Conservation (phyloP, 805 yeast genomes). For the Suhomyces emberorum region DNA sequence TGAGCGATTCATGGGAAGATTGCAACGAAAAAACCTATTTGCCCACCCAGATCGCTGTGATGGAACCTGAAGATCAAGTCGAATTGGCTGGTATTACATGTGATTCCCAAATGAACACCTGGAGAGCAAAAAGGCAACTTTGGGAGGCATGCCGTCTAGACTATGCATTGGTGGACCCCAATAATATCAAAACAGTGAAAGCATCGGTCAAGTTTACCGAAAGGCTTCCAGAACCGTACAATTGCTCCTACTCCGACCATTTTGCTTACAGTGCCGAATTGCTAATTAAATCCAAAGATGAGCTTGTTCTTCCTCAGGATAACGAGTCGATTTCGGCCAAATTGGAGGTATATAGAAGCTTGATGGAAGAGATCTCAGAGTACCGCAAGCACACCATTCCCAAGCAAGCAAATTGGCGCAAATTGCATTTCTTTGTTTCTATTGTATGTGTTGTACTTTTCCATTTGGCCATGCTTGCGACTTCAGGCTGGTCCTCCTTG, state of each 20-base stretch:
- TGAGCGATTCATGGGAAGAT: conserved; percentile 81
- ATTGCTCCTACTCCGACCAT: conserved; percentile 83
- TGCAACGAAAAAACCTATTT: conserved; percentile 27
- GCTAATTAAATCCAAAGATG: conserved; percentile 10
- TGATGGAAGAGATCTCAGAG: conserved; percentile 36
- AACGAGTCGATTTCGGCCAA: conserved; percentile 13
- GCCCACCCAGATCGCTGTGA: conserved; percentile 20
- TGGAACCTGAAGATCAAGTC: conserved; percentile 53
- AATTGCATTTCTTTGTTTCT: conserved; percentile 59
- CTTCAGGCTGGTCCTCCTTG: conserved; percentile 59
- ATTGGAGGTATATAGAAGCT: conserved; percentile 36
- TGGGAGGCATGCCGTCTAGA: conserved; percentile 86
- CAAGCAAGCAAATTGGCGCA: conserved; percentile 64
- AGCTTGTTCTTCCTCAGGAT: conserved; percentile 3
- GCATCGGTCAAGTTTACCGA: conserved; percentile 78
- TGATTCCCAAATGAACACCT: conserved; percentile 82
- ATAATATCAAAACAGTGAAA: conserved; percentile 48
- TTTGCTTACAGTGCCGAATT: conserved; percentile 65
- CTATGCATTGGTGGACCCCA: conserved; percentile 74
- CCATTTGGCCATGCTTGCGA: conserved; percentile 52
- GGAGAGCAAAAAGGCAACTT: conserved; percentile 58
- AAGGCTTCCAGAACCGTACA: conserved; percentile 46
- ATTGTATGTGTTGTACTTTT: conserved; percentile 41
- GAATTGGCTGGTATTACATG: conserved; percentile 80
- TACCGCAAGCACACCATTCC: conserved; percentile 47